phyloP scores from a whole-genome alignment of 2,329 filamentous ascomycete species.

The Hypoxylon sp. region DNA sequence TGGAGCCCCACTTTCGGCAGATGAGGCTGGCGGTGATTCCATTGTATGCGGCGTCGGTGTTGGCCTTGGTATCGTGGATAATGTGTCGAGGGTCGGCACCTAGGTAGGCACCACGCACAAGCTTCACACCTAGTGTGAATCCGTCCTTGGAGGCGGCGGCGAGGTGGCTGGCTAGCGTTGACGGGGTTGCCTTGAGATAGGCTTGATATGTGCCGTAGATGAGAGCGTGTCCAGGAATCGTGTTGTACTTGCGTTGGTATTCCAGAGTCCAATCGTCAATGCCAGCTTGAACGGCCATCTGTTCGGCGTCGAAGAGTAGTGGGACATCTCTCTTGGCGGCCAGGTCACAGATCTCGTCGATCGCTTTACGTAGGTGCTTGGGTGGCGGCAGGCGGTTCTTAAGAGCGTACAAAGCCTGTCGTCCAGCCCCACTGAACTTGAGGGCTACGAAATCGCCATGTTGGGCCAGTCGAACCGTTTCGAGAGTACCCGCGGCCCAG shows the following conservation, averaged over 20 bases:
- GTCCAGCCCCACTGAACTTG: conserved; percentile 85
- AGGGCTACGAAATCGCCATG: conserved; percentile 72
- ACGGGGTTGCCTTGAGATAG: conserved; percentile 72
- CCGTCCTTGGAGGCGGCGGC: conserved; percentile 63
- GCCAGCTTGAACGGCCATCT: conserved; percentile 78
- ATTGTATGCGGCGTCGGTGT: conserved; percentile 78
- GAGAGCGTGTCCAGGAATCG: conserved; percentile 65
- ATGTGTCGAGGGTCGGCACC: conserved; percentile 73
- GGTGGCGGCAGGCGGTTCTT: conserved; percentile 69
- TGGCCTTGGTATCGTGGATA: conserved; percentile 75
- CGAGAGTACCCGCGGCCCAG: conserved; percentile 78
- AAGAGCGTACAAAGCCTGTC: conserved; percentile 73
- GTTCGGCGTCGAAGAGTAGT: conserved; percentile 87
- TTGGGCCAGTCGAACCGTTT: conserved; percentile 78
- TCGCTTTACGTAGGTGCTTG: conserved; percentile 70
- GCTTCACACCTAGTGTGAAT: conserved; percentile 76
- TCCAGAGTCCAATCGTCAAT: conserved; percentile 82
- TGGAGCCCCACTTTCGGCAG: conserved; percentile 65
- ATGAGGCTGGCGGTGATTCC: conserved; percentile 73
- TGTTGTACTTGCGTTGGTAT: conserved; percentile 83
- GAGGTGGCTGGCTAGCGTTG: conserved; percentile 67
- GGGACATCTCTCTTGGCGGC: conserved; percentile 74
- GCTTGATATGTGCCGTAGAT: conserved; percentile 85
- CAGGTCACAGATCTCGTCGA: conserved; percentile 77
- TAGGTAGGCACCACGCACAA: conserved; percentile 79